Evolutionary conservation across 495 filamentous ascomycete species (phyloP).

Genomic region (Penicillium goetzii): DNA sequence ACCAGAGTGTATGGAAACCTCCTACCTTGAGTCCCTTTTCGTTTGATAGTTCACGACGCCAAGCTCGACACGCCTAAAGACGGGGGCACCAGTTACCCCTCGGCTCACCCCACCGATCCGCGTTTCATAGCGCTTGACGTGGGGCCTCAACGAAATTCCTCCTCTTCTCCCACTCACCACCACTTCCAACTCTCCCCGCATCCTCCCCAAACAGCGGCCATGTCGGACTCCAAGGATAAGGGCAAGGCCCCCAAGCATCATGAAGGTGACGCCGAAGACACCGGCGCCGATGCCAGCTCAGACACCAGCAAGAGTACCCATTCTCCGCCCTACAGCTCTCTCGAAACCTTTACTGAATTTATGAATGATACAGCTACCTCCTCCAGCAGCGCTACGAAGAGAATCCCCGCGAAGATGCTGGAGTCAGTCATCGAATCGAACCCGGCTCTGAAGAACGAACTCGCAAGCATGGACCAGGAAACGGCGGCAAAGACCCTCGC

Average conservation of each 20-base stretch:
- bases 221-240: conserved; percentile 49
- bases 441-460: conserved; percentile 53
- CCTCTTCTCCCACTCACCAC: conserved; percentile 24
- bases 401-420: conserved; percentile 47
- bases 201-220: conserved; percentile 22
- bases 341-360: conserved; percentile 16
- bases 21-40: neutral
- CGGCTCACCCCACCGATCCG: conserved; percentile 27
- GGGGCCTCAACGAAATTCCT: conserved; percentile 38
- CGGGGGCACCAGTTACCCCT: conserved; percentile 31
- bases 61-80: neutral
- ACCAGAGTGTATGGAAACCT: neutral
- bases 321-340: neutral
- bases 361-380: neutral
- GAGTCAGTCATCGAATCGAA: conserved; percentile 53
- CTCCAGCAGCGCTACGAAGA: conserved; percentile 38
- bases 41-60: neutral
- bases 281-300: neutral
- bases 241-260: conserved; percentile 42
- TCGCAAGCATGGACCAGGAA: conserved; percentile 49
- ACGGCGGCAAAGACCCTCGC: conserved; percentile 65
- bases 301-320: conserved; percentile 19
- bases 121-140: conserved; percentile 35
- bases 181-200: conserved; percentile 9
- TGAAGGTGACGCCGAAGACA: conserved; percentile 24